phyloP scores from a whole-genome alignment of 2,329 filamentous ascomycete species.

The Colletotrichum sp. region DNA sequence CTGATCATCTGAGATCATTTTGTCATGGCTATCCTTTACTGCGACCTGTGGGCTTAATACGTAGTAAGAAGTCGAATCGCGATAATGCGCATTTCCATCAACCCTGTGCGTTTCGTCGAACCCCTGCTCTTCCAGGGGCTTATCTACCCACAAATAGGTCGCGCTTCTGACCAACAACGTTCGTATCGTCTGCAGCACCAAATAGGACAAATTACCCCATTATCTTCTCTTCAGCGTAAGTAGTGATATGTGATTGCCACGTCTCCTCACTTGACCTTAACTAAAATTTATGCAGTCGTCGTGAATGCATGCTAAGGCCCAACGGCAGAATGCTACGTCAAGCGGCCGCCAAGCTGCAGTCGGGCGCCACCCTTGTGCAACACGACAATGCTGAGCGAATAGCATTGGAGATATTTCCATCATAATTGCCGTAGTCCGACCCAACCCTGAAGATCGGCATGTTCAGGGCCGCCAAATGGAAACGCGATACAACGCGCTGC shows the following conservation, averaged over 20 bases:
- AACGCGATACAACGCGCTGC: background rate
- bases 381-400: background rate
- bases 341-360: background rate
- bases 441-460: background rate
- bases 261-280: background rate
- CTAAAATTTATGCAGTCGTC: background rate
- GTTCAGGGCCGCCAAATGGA: background rate
- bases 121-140: background rate
- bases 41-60: background rate
- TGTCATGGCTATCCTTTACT: accelerated
- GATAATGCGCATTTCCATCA: background rate
- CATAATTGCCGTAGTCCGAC: background rate
- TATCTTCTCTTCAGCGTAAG: background rate
- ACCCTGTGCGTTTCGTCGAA: background rate
- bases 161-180: background rate
- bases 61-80: background rate
- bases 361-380: background rate
- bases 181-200: background rate
- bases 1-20: background rate
- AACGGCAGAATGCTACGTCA: background rate
- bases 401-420: background rate
- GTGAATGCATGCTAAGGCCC: background rate
- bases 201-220: background rate
- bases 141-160: background rate
- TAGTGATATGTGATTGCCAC: background rate